phyloP scores from a whole-genome alignment of 805 yeast genomes.

The Lipomyces orientalis region DNA sequence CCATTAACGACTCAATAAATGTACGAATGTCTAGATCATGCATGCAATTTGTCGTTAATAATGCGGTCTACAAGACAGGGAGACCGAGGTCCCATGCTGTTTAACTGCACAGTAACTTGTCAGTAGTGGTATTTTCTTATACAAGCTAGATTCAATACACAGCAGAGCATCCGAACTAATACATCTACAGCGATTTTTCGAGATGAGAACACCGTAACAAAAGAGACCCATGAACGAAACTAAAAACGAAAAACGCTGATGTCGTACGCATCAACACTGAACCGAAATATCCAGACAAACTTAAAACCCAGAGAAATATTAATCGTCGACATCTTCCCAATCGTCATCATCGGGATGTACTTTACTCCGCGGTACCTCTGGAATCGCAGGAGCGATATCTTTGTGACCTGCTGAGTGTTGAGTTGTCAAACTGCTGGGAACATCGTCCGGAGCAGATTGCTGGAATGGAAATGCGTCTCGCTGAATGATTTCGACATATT shows the following conservation, averaged over 20 bases:
- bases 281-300: background rate
- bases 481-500: conserved; percentile 68
- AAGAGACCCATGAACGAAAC: background rate
- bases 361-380: background rate
- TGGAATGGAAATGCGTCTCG: conserved; percentile 38
- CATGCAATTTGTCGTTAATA: background rate
- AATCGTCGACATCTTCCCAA: conserved; percentile 34
- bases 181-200: background rate
- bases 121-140: background rate
- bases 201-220: background rate
- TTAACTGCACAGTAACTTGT: no score
- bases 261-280: background rate
- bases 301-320: background rate
- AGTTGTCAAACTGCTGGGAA: background rate
- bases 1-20: background rate
- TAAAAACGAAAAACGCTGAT: background rate
- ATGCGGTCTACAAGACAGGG: background rate
- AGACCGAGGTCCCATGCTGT: no score
- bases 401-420: background rate
- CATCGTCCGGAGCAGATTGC: background rate
- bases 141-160: background rate
- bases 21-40: background rate
- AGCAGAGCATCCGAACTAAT: background rate
- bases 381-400: background rate
- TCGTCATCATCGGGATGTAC: conserved; percentile 39